Conservation (phyloP, 148 eudicot species). For the Spergularia marina region DNA sequence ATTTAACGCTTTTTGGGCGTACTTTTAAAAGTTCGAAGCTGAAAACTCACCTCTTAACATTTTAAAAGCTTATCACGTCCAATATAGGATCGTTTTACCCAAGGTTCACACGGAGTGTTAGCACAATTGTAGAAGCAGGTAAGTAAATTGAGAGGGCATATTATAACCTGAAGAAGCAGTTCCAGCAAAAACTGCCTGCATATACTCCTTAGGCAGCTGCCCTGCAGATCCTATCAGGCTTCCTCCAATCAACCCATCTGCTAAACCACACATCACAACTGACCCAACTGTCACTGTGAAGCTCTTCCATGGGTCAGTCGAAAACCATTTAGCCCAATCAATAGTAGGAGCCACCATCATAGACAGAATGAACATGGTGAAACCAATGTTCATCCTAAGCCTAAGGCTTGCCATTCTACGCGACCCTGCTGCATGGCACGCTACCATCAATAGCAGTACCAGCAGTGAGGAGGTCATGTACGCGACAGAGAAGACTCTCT, state of each 20-base stretch:
- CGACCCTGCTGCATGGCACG: slow-evolving; percentile 22
- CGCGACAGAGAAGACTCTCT: slow-evolving; percentile 67
- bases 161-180: slow-evolving; percentile 78
- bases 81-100: too few species aligned
- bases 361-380: slow-evolving; percentile 50
- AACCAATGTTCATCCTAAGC: slow-evolving; percentile 65
- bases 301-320: slow-evolving; percentile 25
- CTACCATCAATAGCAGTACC: slow-evolving; percentile 43
- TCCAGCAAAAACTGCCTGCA: slow-evolving; percentile 94
- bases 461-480: slow-evolving; percentile 78
- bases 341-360: slow-evolving; percentile 54
- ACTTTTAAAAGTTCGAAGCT: too few species aligned
- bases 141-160: not conserved
- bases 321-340: slow-evolving; percentile 47
- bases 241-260: slow-evolving; percentile 81
- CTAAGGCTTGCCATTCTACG: slow-evolving; percentile 34
- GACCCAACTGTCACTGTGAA: slow-evolving; percentile 46
- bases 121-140: not conserved
- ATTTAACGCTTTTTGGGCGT: too few species aligned
- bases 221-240: slow-evolving; percentile 80
- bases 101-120: not conserved
- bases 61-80: too few species aligned
- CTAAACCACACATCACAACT: slow-evolving; percentile 65
- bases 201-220: slow-evolving; percentile 71
- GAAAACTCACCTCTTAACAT: too few species aligned